Base-by-base conservation (phyloP, 2,329 filamentous ascomycete species). In the Aspergillus spinulosporus region DNA sequence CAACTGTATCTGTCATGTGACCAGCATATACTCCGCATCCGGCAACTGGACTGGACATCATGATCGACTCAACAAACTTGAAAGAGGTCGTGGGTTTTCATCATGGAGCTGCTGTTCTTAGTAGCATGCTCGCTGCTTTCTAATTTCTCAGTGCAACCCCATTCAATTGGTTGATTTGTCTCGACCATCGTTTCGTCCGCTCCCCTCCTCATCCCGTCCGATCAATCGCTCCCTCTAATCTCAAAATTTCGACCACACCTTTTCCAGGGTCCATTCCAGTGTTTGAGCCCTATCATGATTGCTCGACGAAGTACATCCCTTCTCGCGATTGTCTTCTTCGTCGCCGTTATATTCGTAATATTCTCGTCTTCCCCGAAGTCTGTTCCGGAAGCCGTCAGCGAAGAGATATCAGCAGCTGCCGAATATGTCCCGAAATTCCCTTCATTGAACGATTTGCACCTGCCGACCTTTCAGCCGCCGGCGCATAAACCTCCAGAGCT, bases 401-500 rank as follows among this genome's bases (percentile, higher is more conserved):
- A 47, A 29, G 58, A 61, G 45, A 57, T 64, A 52, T 56, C 67
- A 60, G 63, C 66, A 12, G 60, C 69, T 14, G 60, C 68, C 53
- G 66, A 70, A 56, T 71, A 69, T 61, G 61, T 73, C 26, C 70
- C 74, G 4, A 73, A 73, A 36, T 59, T 78, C 31, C 77, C 79
- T 49, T 67, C 78, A 59, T 66, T 82, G 77, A 66, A 82, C 62
- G 88, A 87, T 63, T 64, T 77, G 49, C 72, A 71, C 52, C 69
- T 77, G 31, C 88, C 87, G 0, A 92, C 86, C 0, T 92, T 93
- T 72, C 82, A 83, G 42, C 82, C 84, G 40, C 82, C 86, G 15
- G 82, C 85, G 8, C 90, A 95, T 71, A 83, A 85, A 59, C 88
- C 87, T 2, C 82, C 86, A 37, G 82, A 86, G 52, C 88, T 92